phyloP scores from a whole-genome alignment of 768 basidiomycete species.

The Amanita pseudoporphyria region DNA sequence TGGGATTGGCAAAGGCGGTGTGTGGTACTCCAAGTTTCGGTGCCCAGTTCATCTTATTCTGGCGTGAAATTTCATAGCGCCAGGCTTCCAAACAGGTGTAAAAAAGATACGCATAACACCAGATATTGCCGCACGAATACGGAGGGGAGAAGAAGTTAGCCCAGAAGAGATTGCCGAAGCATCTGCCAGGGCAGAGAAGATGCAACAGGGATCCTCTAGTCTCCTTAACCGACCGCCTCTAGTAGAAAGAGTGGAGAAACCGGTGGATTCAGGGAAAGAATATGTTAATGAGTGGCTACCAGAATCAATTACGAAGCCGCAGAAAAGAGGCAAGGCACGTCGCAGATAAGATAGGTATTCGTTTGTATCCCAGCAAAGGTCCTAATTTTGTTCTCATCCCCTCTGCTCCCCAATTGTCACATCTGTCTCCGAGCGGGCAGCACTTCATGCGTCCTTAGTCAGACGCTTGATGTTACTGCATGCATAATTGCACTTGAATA shows the following conservation, averaged over 20 bases:
- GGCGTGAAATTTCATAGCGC: conserved; percentile 22
- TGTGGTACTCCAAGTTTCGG: neutral
- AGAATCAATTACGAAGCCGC: conserved; percentile 33
- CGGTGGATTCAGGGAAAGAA: neutral
- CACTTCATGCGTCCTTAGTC: too few species aligned
- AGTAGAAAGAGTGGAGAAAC: conserved; percentile 9
- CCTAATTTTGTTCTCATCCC: too few species aligned
- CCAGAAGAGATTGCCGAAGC: conserved; percentile 44
- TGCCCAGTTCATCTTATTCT: neutral
- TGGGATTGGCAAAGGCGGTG: conserved; percentile 51
- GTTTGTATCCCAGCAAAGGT: neutral
- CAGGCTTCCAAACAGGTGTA: conserved; percentile 48
- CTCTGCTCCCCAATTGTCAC: too few species aligned
- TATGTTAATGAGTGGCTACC: conserved; percentile 42
- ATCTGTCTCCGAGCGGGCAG: too few species aligned
- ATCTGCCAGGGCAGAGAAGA: conserved; percentile 30
- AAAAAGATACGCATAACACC: conserved; percentile 40
- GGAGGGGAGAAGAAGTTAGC: conserved; percentile 41
- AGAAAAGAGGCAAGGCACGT: conserved; percentile 28
- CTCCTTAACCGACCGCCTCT: conserved; percentile 1
- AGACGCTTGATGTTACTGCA: too few species aligned
- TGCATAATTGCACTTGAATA: too few species aligned
- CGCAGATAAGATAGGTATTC: neutral
- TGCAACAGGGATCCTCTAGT: conserved; percentile 14
- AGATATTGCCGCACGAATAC: conserved; percentile 42